Evolutionary conservation across 305 asterid genomes (phyloP).

Genomic region (Plantago lanceolata): DNA sequence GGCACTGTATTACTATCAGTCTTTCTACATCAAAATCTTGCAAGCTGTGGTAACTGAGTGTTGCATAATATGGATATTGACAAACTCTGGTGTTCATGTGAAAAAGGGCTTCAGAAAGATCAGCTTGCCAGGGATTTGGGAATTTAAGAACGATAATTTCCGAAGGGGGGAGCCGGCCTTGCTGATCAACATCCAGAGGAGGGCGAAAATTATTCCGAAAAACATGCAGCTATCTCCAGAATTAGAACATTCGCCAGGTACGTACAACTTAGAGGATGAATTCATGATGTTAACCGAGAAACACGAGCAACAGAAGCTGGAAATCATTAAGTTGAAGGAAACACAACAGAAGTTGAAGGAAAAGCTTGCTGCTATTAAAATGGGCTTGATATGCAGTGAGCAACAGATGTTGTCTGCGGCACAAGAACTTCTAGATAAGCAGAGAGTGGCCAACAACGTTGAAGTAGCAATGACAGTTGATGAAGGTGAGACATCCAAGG

Average conservation of each 20-base stretch:
- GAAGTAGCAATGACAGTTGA: background rate
- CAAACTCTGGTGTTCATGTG: background rate
- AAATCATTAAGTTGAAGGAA: constrained; percentile 25
- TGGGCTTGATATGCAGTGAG: background rate
- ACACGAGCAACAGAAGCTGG: constrained; percentile 16
- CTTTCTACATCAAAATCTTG: background rate
- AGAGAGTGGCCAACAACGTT: background rate
- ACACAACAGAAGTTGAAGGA: constrained; percentile 22
- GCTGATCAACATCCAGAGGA: constrained; percentile 36
- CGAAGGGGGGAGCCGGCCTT: constrained; percentile 36
- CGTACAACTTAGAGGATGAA: constrained; percentile 15
- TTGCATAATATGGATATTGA: background rate
- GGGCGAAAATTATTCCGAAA: constrained; percentile 10
- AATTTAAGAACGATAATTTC: constrained; percentile 39
- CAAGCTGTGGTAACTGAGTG: background rate
- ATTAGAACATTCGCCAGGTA: background rate
- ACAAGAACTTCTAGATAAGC: background rate
- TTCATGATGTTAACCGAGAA: constrained; percentile 15
- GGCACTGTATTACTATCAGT: no score
- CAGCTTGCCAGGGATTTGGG: constrained; percentile 38
- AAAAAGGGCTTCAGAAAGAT: constrained; percentile 41
- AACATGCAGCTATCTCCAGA: constrained; percentile 2
- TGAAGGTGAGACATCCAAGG: background rate
- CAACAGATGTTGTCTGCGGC: background rate
- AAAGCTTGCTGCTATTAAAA: constrained; percentile 19